Conservation (phyloP, 768 basidiomycete species). For the Pleurotus pulmonarius region DNA sequence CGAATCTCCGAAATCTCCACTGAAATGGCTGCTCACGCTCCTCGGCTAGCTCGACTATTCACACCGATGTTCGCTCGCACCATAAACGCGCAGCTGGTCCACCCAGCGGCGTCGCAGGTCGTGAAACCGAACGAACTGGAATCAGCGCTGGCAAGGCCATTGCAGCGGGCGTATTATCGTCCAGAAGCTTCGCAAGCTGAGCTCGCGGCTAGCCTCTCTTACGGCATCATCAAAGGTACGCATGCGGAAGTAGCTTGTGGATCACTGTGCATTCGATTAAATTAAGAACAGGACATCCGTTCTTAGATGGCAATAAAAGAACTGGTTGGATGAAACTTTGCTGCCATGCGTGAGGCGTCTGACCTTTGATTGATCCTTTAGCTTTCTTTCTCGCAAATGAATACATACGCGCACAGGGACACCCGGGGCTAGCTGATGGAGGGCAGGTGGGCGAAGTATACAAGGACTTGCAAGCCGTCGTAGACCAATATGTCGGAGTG, state of each 20-base stretch:
- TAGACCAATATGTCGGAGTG: not conserved
- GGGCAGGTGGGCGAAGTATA: conserved; percentile 8
- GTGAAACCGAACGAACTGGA: conserved; percentile 31
- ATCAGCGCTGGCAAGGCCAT: conserved; percentile 22
- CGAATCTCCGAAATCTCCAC: no score
- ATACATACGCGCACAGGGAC: conserved; percentile 25
- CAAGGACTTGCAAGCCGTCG: not conserved
- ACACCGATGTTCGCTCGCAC: conserved; percentile 19
- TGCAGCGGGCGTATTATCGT: conserved; percentile 23
- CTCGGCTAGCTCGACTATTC: conserved; percentile 26
- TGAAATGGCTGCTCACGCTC: conserved; percentile 11
- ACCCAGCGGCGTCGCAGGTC: conserved; percentile 20
- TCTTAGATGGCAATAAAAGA: conserved; percentile 25
- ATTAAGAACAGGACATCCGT: conserved; percentile 21
- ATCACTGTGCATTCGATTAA: not conserved
- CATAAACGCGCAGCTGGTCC: conserved; percentile 29
- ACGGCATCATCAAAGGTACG: conserved; percentile 14
- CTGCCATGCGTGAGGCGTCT: not conserved
- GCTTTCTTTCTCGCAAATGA: conserved; percentile 30
- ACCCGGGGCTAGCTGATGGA: conserved; percentile 23
- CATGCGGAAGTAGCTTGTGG: not conserved
- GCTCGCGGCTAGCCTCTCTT: conserved; percentile 27
- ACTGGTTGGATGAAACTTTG: conserved; percentile 16
- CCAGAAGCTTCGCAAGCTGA: conserved; percentile 20
- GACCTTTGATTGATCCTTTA: conserved; percentile 5